phyloP scores from a whole-genome alignment of 2,329 filamentous ascomycete genomes.

The Penicillium hordei region DNA sequence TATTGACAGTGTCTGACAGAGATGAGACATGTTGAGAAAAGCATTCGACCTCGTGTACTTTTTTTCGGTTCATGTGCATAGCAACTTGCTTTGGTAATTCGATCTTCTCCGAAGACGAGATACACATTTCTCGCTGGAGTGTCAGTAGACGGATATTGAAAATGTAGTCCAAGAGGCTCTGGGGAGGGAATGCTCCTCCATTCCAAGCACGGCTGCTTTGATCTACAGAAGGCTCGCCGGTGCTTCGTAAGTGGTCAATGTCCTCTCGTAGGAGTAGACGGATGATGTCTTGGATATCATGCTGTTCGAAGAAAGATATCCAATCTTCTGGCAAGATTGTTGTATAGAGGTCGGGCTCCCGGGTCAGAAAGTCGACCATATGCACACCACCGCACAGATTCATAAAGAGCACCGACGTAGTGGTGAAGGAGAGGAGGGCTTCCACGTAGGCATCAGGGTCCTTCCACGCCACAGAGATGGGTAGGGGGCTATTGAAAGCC shows the following conservation, averaged over 20 bases:
- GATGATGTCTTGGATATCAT: constrained; percentile 72
- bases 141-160: constrained; percentile 67
- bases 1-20: constrained; percentile 58
- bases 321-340: constrained; percentile 75
- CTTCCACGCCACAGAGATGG: constrained; percentile 68
- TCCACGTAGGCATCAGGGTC: constrained; percentile 75
- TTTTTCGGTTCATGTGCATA: constrained; percentile 98
- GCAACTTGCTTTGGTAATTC: constrained; percentile 69
- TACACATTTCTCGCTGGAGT: constrained; percentile 54
- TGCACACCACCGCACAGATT: constrained; percentile 96
- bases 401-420: constrained; percentile 72
- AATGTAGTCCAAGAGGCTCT: constrained; percentile 70
- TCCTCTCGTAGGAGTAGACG: constrained; percentile 80
- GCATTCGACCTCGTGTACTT: constrained; percentile 86
- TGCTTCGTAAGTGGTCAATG: constrained; percentile 49
- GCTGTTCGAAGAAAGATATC: constrained; percentile 71
- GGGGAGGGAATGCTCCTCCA: constrained; percentile 46
- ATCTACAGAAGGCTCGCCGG: neutral
- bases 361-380: constrained; percentile 92
- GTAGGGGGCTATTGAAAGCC: constrained; percentile 58
- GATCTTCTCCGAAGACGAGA: constrained; percentile 25
- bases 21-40: constrained; percentile 80
- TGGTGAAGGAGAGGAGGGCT: constrained; percentile 72
- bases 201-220: constrained; percentile 41
- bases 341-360: constrained; percentile 77